Conservation (phyloP, 2,329 filamentous ascomycete species). For the Albophoma yamanashiensis region DNA sequence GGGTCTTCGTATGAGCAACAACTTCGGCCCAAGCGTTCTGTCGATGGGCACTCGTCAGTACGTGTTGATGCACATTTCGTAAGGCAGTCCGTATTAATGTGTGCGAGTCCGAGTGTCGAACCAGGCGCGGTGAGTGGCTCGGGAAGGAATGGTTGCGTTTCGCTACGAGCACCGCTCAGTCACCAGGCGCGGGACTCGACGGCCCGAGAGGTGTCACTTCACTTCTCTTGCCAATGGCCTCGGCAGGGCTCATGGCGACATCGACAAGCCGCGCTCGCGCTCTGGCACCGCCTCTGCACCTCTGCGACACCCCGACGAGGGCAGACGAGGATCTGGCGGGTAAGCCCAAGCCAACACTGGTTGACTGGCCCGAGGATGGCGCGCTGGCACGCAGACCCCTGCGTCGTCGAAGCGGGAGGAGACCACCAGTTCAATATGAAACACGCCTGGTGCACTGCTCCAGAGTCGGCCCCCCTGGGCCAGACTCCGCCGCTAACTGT, state of each 20-base stretch:
- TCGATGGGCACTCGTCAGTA: background rate
- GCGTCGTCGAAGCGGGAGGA: background rate
- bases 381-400: background rate
- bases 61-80: background rate
- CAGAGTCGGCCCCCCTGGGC: conserved; percentile 28
- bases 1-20: background rate
- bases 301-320: background rate
- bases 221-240: background rate
- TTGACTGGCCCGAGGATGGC: background rate
- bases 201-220: background rate
- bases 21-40: background rate
- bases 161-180: background rate
- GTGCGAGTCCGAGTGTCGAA: background rate
- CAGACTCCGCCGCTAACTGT: conserved; percentile 23
- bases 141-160: background rate
- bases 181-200: background rate
- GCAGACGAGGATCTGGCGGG: background rate
- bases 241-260: background rate
- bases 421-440: conserved; percentile 29
- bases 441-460: conserved; percentile 39
- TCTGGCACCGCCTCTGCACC: background rate
- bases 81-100: background rate
- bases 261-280: background rate
- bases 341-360: background rate
- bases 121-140: background rate